These are phyloP conservation scores for Cordyceps fumosorosea DNA, from an alignment of 2,329 filamentous ascomycete genomes.

Conservation along the genomic window DNA sequence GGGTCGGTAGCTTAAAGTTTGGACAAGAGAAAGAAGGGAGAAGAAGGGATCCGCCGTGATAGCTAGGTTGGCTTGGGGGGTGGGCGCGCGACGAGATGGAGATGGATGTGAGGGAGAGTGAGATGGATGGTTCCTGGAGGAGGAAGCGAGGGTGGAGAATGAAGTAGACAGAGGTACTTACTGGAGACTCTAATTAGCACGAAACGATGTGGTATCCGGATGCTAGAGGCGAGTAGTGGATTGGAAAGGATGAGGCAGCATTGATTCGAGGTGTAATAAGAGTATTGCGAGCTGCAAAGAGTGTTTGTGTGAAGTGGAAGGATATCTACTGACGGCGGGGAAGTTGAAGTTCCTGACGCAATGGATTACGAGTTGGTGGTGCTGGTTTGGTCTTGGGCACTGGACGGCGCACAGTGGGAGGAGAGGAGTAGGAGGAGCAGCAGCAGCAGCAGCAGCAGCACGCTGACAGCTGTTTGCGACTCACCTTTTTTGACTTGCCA, in stretches of 20 bases:
- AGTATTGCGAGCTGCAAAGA: no score
- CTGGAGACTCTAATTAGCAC: neutral
- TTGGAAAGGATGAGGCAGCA: neutral
- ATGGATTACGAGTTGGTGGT: neutral
- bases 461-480: neutral
- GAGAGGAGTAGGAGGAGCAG: no score
- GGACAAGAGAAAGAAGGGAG: neutral
- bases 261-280: neutral
- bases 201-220: neutral
- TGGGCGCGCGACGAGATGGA: neutral
- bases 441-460: no score
- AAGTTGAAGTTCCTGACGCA: neutral
- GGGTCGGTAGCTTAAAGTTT: neutral
- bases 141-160: neutral
- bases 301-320: neutral
- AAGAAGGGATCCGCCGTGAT: neutral
- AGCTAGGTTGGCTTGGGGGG: neutral
- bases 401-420: neutral
- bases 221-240: neutral
- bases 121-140: neutral
- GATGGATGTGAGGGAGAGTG: neutral
- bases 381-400: neutral
- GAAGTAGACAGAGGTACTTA: neutral
- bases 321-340: neutral
- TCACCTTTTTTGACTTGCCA: neutral